Conservation (phyloP, 169 alveolate species). For the Sarcocystis neurona region DNA sequence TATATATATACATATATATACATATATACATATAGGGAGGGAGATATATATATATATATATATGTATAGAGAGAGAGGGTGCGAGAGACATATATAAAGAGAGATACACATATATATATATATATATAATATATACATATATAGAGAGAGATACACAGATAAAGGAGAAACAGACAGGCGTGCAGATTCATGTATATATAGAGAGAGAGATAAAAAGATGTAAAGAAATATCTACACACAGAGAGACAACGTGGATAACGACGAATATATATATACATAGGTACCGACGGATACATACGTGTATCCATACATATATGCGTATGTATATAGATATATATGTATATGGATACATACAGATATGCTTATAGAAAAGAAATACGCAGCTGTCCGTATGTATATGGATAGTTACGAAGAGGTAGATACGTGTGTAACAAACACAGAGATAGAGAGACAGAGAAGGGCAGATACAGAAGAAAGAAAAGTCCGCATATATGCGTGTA, state of each 20-base stretch:
- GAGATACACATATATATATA: background rate
- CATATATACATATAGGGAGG: too few relatives aligned
- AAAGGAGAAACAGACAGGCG: background rate
- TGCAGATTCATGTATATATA: background rate
- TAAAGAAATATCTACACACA: background rate
- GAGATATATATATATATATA: too few relatives aligned
- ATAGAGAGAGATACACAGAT: background rate
- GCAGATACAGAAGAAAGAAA: background rate
- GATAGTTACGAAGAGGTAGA: background rate
- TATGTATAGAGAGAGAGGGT: too few relatives aligned
- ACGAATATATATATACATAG: too few relatives aligned
- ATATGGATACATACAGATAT: background rate
- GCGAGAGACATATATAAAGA: too few relatives aligned
- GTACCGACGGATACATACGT: too few relatives aligned
- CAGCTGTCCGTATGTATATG: background rate
- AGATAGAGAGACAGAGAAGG: background rate
- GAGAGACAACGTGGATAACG: too few relatives aligned
- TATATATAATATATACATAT: background rate
- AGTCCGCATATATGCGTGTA: background rate
- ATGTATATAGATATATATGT: background rate
- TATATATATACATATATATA: too few relatives aligned
- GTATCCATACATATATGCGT: too few relatives aligned
- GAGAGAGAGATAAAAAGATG: background rate
- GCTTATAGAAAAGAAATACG: background rate
- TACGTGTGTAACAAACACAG: background rate